phyloP scores from a whole-genome alignment of 2,329 filamentous ascomycete genomes.

The Ophiostoma sp. region DNA sequence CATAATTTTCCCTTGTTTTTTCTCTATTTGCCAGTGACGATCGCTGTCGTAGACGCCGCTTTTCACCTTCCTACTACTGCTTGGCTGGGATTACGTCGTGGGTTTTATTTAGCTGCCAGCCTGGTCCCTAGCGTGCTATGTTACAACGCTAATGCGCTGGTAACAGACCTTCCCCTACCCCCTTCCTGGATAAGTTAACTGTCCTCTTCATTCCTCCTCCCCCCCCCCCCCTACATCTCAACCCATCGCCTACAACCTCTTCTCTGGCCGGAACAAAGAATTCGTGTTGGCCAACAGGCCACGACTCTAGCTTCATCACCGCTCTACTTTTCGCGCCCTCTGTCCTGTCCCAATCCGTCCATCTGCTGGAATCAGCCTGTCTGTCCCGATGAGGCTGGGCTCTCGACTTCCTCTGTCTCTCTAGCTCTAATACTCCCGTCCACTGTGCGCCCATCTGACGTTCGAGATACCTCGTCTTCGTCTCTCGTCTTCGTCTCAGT shows the following conservation, averaged over 20 bases:
- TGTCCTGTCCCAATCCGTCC: conserved; percentile 11
- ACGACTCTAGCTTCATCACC: neutral
- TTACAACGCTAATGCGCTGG: neutral
- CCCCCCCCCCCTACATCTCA: neutral
- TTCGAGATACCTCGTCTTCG: neutral
- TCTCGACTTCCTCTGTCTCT: neutral
- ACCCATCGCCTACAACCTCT: neutral
- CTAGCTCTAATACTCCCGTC: neutral
- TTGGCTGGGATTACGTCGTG: neutral
- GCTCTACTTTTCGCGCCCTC: neutral
- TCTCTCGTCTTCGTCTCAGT: neutral
- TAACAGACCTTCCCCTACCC: neutral
- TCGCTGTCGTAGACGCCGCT: neutral
- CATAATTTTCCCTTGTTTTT: neutral
- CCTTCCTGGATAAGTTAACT: neutral
- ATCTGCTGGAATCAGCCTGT: conserved; percentile 13
- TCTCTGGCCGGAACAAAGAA: conserved; percentile 10
- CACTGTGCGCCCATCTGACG: too few relatives aligned
- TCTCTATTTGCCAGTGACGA: neutral
- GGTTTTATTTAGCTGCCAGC: conserved; percentile 11
- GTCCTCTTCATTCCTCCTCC: conserved; percentile 6
- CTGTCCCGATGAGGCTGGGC: conserved; percentile 5
- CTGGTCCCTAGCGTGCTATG: conserved; percentile 9
- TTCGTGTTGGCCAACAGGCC: conserved; percentile 10
- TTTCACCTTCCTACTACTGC: neutral